These are phyloP conservation scores for Didymella pomorum DNA, from an alignment of 2,329 filamentous ascomycete species.

Conservation along the genomic window DNA sequence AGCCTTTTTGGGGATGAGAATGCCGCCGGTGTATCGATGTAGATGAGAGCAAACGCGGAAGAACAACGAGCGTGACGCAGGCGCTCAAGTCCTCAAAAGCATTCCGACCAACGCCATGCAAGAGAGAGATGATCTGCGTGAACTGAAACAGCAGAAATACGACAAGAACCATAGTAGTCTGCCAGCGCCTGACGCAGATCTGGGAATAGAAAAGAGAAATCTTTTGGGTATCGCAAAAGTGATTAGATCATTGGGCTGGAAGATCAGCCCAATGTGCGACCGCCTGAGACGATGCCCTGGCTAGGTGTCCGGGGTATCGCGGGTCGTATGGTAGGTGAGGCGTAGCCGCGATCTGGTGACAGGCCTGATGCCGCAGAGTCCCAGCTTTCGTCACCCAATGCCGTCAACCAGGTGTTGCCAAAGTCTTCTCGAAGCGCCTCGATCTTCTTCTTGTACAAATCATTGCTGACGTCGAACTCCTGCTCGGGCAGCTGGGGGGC, in stretches of 20 bases:
- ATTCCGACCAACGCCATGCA: slow-evolving; percentile 47
- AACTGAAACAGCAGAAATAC: slow-evolving; percentile 17
- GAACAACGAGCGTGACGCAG: slow-evolving; percentile 46
- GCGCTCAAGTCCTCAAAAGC: slow-evolving; percentile 28
- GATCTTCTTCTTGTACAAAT: slow-evolving; percentile 86
- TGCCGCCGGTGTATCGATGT: slow-evolving; percentile 33
- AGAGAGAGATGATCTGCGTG: slow-evolving; percentile 25
- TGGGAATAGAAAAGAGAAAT: slow-evolving; percentile 31
- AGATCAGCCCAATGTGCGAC: slow-evolving; percentile 49
- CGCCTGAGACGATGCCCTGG: slow-evolving; percentile 51
- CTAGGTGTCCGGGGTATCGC: slow-evolving; percentile 46
- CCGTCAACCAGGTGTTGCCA: slow-evolving; percentile 86
- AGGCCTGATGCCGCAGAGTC: slow-evolving; percentile 49
- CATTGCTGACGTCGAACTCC: slow-evolving; percentile 74
- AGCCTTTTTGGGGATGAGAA: slow-evolving; percentile 37
- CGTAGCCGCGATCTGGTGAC: slow-evolving; percentile 43
- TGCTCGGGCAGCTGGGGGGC: slow-evolving; percentile 19
- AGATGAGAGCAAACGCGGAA: slow-evolving; percentile 13
- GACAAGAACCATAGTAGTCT: slow-evolving; percentile 14
- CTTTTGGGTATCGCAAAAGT: slow-evolving; percentile 50
- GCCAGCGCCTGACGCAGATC: slow-evolving; percentile 11
- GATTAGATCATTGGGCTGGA: slow-evolving; percentile 28
- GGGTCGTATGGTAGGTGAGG: slow-evolving; percentile 44
- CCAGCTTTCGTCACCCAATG: slow-evolving; percentile 78
- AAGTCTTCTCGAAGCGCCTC: slow-evolving; percentile 85